These are phyloP conservation scores for Wolfiporia cocos DNA, from an alignment of 1,284 basidiomycete species.

Conservation along the genomic window DNA sequence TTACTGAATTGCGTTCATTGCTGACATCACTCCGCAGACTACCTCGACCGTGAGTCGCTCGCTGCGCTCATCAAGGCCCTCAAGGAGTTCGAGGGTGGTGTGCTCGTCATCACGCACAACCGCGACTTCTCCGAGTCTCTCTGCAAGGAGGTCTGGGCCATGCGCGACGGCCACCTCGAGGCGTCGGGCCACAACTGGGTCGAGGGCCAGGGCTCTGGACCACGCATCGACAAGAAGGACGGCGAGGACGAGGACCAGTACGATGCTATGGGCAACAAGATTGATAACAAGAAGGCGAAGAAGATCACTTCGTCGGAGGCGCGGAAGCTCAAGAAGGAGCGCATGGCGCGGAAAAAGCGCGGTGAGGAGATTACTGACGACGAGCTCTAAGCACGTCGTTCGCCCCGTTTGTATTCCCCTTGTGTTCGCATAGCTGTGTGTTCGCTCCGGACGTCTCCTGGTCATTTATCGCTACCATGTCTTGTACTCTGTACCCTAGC, in stretches of 20 bases:
- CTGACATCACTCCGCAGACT: constrained; percentile 48
- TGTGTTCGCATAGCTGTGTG: constrained; percentile 19
- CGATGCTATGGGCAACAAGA: constrained; percentile 97
- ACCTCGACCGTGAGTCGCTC: constrained; percentile 96
- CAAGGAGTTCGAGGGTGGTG: constrained; percentile 96
- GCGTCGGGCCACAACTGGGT: constrained; percentile 98
- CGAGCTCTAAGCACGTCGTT: constrained; percentile 40
- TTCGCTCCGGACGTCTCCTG: constrained; percentile 21
- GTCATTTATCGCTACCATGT: constrained; percentile 16
- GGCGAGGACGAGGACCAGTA: constrained; percentile 85
- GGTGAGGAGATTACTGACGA: constrained; percentile 69
- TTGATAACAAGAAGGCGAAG: constrained; percentile 79
- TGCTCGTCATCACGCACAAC: constrained; percentile 95
- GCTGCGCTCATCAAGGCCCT: constrained; percentile 94
- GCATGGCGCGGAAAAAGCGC: constrained; percentile 83
- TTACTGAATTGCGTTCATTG: constrained; percentile 1
- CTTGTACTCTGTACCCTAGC: constrained; percentile 24
- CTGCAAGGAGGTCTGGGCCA: constrained; percentile 91
- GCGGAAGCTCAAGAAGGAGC: constrained; percentile 93
- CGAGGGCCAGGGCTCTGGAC: constrained; percentile 91
- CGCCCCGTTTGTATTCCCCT: constrained; percentile 17
- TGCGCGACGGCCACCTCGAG: constrained; percentile 89
- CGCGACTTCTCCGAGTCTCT: constrained; percentile 96
- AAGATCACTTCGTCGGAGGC: constrained; percentile 79
- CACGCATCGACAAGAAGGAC: constrained; percentile 86